These are phyloP conservation scores for Pseudopithomyces maydicus DNA, from an alignment of 2,329 filamentous ascomycete genomes.

Conservation along the genomic window DNA sequence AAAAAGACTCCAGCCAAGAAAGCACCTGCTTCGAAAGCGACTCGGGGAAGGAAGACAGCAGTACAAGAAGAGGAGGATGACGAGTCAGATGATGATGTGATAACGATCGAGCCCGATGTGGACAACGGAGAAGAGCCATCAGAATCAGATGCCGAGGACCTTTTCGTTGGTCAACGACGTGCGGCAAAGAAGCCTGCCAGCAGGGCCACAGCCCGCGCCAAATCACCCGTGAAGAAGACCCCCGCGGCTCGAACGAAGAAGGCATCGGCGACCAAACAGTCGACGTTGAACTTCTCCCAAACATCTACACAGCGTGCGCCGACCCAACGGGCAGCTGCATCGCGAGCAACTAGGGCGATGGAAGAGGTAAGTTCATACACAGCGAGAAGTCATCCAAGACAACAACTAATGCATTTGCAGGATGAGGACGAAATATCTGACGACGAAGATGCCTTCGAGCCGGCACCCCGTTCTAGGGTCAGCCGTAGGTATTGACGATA, in stretches of 20 bases:
- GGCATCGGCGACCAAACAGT: conserved; percentile 39
- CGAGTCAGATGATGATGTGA: conserved; percentile 42
- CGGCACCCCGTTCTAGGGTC: conserved; percentile 30
- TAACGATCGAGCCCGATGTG: conserved; percentile 48
- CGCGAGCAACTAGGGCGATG: conserved; percentile 38
- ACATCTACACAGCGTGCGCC: conserved; percentile 41
- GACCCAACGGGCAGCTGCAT: conserved; percentile 25
- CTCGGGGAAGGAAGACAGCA: conserved; percentile 47
- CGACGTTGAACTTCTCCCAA: conserved; percentile 50
- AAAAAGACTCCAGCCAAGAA: conserved; percentile 46
- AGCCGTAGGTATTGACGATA: conserved; percentile 29
- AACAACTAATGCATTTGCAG: conserved; percentile 17
- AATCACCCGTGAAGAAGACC: conserved; percentile 35
- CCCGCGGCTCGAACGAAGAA: conserved; percentile 25
- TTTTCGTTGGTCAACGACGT: conserved; percentile 46
- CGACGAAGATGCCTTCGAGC: conserved; percentile 49
- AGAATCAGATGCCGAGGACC: conserved; percentile 50
- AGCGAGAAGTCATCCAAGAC: background rate
- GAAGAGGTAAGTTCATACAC: conserved; percentile 45
- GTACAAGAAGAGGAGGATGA: conserved; percentile 52
- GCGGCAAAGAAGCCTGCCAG: conserved; percentile 25
- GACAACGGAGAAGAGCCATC: conserved; percentile 47
- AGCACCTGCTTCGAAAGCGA: conserved; percentile 39
- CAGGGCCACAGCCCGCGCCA: conserved; percentile 25
- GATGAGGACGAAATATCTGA: conserved; percentile 50